These are phyloP conservation scores for Serpula lacrymans DNA, from an alignment of 768 basidiomycete species.

Conservation along the genomic window DNA sequence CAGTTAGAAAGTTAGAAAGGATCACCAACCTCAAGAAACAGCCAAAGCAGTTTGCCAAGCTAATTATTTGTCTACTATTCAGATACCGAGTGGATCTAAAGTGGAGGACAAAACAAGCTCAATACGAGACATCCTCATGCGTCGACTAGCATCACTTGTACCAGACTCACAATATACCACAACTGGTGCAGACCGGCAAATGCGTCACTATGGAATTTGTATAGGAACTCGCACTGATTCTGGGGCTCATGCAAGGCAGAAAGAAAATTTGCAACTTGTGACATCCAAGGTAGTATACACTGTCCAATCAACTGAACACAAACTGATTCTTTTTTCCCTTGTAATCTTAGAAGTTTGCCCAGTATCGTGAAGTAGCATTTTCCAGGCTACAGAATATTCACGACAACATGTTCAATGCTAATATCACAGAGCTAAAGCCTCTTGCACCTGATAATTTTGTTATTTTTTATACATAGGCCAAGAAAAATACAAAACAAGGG, in stretches of 20 bases:
- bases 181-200: conserved; percentile 4
- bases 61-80: not conserved
- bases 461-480: conserved; percentile 4
- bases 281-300: conserved; percentile 5
- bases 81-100: not conserved
- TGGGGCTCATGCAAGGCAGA: conserved; percentile 5
- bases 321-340: not conserved
- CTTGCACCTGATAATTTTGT: conserved; percentile 2
- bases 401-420: conserved; percentile 9
- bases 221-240: not conserved
- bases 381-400: conserved; percentile 5
- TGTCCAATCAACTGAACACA: not conserved
- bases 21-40: conserved; percentile 11
- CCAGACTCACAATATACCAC: conserved; percentile 5
- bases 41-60: conserved; percentile 12
- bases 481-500: not conserved
- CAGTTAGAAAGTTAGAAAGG: not conserved
- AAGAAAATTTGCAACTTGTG: conserved; percentile 4
- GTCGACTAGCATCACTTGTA: conserved; percentile 5
- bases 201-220: conserved; percentile 2
- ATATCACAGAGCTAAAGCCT: conserved; percentile 3
- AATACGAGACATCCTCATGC: conserved; percentile 5
- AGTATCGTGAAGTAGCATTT: conserved; percentile 5
- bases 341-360: conserved; percentile 1
- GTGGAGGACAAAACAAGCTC: not conserved